These are phyloP conservation scores for Cystobasidium slooffiae DNA, from an alignment of 1,284 basidiomycete genomes.

Conservation along the genomic window DNA sequence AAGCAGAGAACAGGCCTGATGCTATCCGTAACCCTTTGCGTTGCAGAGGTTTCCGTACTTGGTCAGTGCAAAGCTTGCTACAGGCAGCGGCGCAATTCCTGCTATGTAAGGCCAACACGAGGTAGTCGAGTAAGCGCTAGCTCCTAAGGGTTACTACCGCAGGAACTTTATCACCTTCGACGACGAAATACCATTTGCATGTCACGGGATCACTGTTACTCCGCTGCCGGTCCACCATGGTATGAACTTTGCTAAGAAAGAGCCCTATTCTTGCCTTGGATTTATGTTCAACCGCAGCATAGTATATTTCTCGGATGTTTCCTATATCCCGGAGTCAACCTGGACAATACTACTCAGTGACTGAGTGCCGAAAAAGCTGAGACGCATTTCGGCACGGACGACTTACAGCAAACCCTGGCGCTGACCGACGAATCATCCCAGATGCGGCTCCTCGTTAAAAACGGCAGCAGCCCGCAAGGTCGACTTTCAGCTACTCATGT, in stretches of 20 bases:
- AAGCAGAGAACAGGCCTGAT: not conserved
- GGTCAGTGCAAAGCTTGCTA: slow-evolving; percentile 71
- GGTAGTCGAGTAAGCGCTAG: not conserved
- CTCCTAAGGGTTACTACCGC: slow-evolving; percentile 63
- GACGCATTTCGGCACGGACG: slow-evolving; percentile 22
- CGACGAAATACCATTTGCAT: slow-evolving; percentile 67
- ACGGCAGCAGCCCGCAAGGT: not conserved
- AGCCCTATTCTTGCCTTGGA: slow-evolving; percentile 72
- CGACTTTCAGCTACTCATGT: not conserved
- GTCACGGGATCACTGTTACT: slow-evolving; percentile 67
- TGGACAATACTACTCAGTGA: slow-evolving; percentile 59
- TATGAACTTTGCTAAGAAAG: slow-evolving; percentile 54
- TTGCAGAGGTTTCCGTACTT: slow-evolving; percentile 71
- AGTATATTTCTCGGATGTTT: slow-evolving; percentile 70
- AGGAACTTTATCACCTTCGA: slow-evolving; percentile 73
- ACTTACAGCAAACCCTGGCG: no score
- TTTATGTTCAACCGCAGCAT: slow-evolving; percentile 70
- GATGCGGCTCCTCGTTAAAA: no score
- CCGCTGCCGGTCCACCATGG: slow-evolving; percentile 67
- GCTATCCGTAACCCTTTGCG: not conserved
- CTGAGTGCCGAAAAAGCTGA: not conserved
- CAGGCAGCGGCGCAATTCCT: slow-evolving; percentile 73
- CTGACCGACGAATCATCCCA: no score
- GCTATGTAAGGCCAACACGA: slow-evolving; percentile 51
- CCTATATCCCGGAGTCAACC: slow-evolving; percentile 69